These are phyloP conservation scores for Dendrocalamus latiflorus DNA, from an alignment of 202 grass and related monocot species.

Conservation along the genomic window DNA sequence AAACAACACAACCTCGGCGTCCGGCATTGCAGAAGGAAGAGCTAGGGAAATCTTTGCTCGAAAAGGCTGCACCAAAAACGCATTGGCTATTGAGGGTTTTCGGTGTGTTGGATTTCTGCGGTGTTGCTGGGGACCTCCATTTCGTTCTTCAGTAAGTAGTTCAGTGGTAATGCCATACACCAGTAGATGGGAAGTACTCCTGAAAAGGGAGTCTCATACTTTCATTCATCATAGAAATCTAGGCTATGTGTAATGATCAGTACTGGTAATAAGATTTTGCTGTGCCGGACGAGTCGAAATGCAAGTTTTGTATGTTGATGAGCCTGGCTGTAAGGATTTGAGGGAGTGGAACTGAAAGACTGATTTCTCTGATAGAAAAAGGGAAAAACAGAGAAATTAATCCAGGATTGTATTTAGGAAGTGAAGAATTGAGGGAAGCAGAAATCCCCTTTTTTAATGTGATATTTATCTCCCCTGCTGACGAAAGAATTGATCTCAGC, in stretches of 20 bases:
- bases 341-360: background rate
- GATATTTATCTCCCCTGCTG: no score
- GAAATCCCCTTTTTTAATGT: background rate
- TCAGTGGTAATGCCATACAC: background rate
- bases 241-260: slow-evolving; percentile 8
- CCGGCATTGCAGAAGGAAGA: background rate
- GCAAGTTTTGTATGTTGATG: slow-evolving; percentile 12
- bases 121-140: background rate
- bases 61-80: background rate
- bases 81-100: background rate
- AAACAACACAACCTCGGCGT: background rate
- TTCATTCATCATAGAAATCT: background rate
- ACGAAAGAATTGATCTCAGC: no score
- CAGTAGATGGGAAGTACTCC: background rate
- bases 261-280: slow-evolving; percentile 15
- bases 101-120: background rate
- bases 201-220: background rate
- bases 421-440: background rate
- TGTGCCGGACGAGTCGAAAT: background rate
- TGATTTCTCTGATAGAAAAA: background rate
- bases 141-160: background rate
- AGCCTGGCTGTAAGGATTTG: background rate
- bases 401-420: slow-evolving; percentile 17
- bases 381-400: background rate
- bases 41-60: background rate